Conservation (phyloP, 2,329 filamentous ascomycete species). For the Coccinonectria pachysandricola region DNA sequence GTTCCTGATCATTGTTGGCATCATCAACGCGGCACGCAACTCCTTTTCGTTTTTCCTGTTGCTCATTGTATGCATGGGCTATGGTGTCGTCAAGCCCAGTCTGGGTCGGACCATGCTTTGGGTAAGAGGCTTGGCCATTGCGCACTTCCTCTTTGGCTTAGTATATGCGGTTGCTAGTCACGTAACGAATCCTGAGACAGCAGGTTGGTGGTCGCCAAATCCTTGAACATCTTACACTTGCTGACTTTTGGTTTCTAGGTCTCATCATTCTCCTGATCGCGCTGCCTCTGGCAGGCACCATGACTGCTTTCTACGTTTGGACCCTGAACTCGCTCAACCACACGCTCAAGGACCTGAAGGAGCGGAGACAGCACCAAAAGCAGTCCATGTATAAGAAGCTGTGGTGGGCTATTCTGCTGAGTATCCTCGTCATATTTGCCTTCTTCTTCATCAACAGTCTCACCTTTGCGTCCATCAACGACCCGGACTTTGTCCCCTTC, state of each 20-base stretch:
- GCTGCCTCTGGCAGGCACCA: constrained; percentile 77
- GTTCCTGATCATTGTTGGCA: constrained; percentile 80
- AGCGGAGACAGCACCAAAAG: constrained; percentile 89
- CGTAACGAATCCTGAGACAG: constrained; percentile 78
- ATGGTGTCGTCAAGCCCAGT: constrained; percentile 90
- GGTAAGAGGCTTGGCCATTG: constrained; percentile 80
- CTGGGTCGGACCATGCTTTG: constrained; percentile 91
- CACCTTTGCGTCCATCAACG: constrained; percentile 75
- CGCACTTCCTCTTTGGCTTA: constrained; percentile 89
- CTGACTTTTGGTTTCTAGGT: constrained; percentile 36
- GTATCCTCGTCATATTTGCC: constrained; percentile 89
- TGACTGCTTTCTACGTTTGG: constrained; percentile 98
- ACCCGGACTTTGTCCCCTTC: constrained; percentile 84
- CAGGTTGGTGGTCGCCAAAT: no score
- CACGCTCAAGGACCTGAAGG: constrained; percentile 91
- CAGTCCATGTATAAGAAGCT: constrained; percentile 95
- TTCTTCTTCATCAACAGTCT: constrained; percentile 99
- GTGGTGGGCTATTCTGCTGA: constrained; percentile 93
- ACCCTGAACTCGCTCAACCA: constrained; percentile 89
- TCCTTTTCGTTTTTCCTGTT: constrained; percentile 98
- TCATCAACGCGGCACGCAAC: constrained; percentile 88
- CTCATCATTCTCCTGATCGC: constrained; percentile 89
- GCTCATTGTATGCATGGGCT: constrained; percentile 98
- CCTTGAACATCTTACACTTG: no score
- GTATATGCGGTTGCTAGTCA: constrained; percentile 88